A percentile compares a stretch with the other conserved stretches of the same genome.
phyloP scores from a whole-genome alignment of 768 basidiomycete species.

The Tubosaeta sp. region DNA sequence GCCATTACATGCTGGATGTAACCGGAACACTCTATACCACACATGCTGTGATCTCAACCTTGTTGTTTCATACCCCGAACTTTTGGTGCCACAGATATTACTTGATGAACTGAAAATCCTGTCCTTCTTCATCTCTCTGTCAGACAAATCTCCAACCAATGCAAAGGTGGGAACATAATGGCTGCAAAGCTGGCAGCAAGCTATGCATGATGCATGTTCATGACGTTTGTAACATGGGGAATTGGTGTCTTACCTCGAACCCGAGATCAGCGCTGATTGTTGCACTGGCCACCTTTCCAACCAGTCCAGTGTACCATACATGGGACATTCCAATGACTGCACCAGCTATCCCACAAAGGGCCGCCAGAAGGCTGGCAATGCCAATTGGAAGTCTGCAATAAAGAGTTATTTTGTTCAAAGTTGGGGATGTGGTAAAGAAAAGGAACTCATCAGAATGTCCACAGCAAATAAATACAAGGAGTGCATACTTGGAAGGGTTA shows the following conservation, averaged over 20 bases:
- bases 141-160: slow-evolving; percentile 46
- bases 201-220: slow-evolving; percentile 9
- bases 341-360: slow-evolving; percentile 42
- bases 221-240: not conserved
- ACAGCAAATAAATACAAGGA: not conserved
- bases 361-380: slow-evolving; percentile 44
- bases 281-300: slow-evolving; percentile 40
- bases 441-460: not conserved
- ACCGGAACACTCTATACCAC: too few relatives aligned
- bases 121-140: slow-evolving; percentile 32
- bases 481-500: slow-evolving; percentile 32
- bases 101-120: not conserved
- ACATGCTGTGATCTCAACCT: too few relatives aligned
- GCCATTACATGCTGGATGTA: too few relatives aligned
- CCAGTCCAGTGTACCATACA: slow-evolving; percentile 49
- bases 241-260: slow-evolving; percentile 40
- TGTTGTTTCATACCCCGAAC: too few relatives aligned
- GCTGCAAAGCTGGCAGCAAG: slow-evolving; percentile 45
- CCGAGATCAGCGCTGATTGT: slow-evolving; percentile 48
- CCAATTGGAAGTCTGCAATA: slow-evolving; percentile 41
- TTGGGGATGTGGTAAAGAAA: not conserved
- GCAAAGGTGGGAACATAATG: slow-evolving; percentile 42
- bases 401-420: not conserved
- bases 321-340: slow-evolving; percentile 53
- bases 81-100: too few relatives aligned